phyloP scores from a whole-genome alignment of 2,329 filamentous ascomycete species.

The Thielaviopsis musarum region DNA sequence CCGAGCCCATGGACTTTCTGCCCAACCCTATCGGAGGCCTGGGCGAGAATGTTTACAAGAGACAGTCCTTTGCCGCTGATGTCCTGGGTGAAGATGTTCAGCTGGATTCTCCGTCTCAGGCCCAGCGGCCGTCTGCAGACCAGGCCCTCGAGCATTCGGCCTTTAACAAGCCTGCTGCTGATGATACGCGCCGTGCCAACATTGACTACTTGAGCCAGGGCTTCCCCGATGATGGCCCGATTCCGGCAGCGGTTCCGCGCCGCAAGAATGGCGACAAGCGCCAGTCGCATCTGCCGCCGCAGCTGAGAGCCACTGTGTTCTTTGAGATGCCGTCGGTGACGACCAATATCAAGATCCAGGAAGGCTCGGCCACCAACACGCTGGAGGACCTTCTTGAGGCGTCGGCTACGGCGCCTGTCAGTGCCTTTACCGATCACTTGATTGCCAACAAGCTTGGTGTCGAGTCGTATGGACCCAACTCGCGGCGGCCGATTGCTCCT shows the following conservation, averaged over 20 bases:
- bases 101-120: neutral
- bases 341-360: constrained; percentile 41
- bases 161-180: neutral
- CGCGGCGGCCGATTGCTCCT: constrained; percentile 17
- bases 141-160: neutral
- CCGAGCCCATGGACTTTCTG: constrained; percentile 10
- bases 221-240: neutral
- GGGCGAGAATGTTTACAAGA: neutral
- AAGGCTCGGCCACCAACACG: constrained; percentile 73
- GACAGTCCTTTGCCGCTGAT: neutral
- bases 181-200: neutral
- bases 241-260: neutral
- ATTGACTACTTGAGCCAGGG: neutral
- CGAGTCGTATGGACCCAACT: constrained; percentile 52
- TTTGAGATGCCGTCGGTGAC: constrained; percentile 54
- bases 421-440: constrained; percentile 78
- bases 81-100: neutral
- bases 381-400: constrained; percentile 86
- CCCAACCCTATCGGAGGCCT: constrained; percentile 4
- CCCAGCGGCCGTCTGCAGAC: neutral
- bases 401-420: constrained; percentile 72
- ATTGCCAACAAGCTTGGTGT: constrained; percentile 60
- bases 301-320: constrained; percentile 78
- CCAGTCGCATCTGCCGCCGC: constrained; percentile 45
- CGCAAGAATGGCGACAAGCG: constrained; percentile 2